Conservation (phyloP, 495 filamentous ascomycete genomes). For the Cercophora newfieldiana region DNA sequence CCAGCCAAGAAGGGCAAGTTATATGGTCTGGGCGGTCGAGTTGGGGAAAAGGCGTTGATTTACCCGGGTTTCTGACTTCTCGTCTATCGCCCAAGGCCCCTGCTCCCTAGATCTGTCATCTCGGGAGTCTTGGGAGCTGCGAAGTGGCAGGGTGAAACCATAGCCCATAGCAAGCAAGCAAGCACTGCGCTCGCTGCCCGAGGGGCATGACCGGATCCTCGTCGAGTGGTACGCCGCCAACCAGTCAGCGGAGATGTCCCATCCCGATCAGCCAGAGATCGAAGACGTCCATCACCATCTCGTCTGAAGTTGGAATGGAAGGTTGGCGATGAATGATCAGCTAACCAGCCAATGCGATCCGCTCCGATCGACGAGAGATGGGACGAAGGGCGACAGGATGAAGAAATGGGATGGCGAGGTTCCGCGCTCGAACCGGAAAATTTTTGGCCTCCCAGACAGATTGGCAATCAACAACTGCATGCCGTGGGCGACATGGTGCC, state of each 20-base stretch:
- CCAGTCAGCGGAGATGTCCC: conserved; percentile 11
- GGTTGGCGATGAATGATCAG: conserved; percentile 22
- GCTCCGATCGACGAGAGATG: conserved; percentile 25
- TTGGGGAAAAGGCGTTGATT: conserved; percentile 24
- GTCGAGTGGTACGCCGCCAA: background rate
- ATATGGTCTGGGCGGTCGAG: conserved; percentile 18
- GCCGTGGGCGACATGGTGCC: conserved; percentile 20
- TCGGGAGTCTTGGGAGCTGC: conserved; percentile 15
- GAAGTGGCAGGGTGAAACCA: background rate
- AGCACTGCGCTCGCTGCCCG: too few relatives aligned
- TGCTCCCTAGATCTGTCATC: conserved; percentile 24
- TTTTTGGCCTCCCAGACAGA: conserved; percentile 18
- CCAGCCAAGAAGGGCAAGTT: conserved; percentile 31
- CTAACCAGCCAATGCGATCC: conserved; percentile 19
- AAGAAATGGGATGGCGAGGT: conserved; percentile 18
- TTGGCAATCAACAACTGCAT: conserved; percentile 23
- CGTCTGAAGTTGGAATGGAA: conserved; percentile 15
- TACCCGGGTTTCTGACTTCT: conserved; percentile 36
- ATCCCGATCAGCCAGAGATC: conserved; percentile 15
- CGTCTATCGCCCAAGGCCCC: conserved; percentile 29
- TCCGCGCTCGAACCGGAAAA: conserved; percentile 26
- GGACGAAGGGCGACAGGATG: conserved; percentile 16
- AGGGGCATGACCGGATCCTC: too few relatives aligned
- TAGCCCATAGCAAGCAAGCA: too few relatives aligned
- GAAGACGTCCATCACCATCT: background rate